Base-by-base conservation (phyloP, 2,329 filamentous ascomycete species). In the Alternaria panax region DNA sequence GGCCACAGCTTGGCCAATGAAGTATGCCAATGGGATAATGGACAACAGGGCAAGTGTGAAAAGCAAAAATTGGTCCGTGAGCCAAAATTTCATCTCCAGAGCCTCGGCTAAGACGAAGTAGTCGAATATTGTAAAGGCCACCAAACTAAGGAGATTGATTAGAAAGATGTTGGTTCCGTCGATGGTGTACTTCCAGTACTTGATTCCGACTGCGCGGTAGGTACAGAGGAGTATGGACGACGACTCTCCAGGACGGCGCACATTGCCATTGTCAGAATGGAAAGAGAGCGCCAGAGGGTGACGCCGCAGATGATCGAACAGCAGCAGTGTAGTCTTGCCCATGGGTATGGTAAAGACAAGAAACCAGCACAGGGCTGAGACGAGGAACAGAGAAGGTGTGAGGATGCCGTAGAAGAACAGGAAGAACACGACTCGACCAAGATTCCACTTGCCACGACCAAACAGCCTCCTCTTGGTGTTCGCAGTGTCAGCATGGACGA, bases 151-250 rank as follows among this genome's bases (percentile, higher is more conserved):
- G 57, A 99, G 86, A 77, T 99, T 99, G 83, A 99, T 97, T 67
- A 99, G 87, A 81, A 99, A 98, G 75, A 99, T 96, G 80, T 99
- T 99, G 62, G 95, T 99, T 55, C 95, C 96, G 75, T 99, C 95
- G 59, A 99, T 85, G 4, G 95, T 99, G 80, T 99, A 99, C 80
- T 99, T 99, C 94, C 96, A 99, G 82, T 99, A 99, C 78, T 94
- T 94, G 67, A 88, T 84, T 12, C 95, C 95, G 12, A 96, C 94
- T 42, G 95, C 95, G 59, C 96, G 91, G 80, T 99, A 99, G 6
- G 95, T 99, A 84, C 95, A 99, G 32, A 99, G 85, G 18, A 99
- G 83, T 62, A 99, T 94, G 11, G 93, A 94, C 45, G 92, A 90
- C 20, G 90, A 88, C 16, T 88, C 88, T 46, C 90, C 88, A 7